Base-by-base conservation (phyloP, 2,329 filamentous ascomycete species). In the Pleoardoris graminearum region DNA sequence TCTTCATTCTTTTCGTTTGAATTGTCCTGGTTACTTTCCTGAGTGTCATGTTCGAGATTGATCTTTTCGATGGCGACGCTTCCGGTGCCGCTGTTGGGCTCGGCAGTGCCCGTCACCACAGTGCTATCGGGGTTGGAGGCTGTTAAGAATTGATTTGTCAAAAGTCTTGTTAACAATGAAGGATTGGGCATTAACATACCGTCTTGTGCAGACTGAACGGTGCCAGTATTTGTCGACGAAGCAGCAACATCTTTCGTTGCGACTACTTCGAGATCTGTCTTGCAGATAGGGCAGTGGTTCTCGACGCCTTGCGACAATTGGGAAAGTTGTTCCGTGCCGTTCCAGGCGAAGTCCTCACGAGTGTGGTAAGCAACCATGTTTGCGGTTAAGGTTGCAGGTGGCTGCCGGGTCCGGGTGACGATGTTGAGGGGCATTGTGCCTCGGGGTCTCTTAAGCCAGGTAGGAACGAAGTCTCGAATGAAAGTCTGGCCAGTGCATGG, bases 341-440 rank as follows among this genome's bases (percentile, higher is more conserved):
- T 14, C 43, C 43, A 46, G 29, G 22, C 19, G 29, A 46, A 46
- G 3, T 46, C 43, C 23, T 46, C 43, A 23, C 43, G 43, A 23
- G 30, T 17, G 8, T 12, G 17, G 17, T 35, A 35, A 23, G n/a
- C 19, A 17, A 17, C 19, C 43, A 46, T 46, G 29, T 7, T 35
- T 17, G 43, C n/a, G n/a, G 16, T 30, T 43, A 25, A 17, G 7
- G 39, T 29, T 3, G 17, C 3, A 19, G 23, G 12, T 30, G 7
- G 10, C n/a, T 42, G 6, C 5, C 12, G 11, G n/a, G 30, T 29
- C 27, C 12, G 27, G 7, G 27, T 29, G 30, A 12, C 6, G 12
- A 12, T n/a, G 10, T 8, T 4, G 30, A 33, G 30, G 4, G 14
- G 30, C 14, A 12, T 7, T 4, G 10, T 12, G 30, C 25, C 25